Conservation (phyloP, 1,284 basidiomycete genomes). For the Bjerkandera adusta region DNA sequence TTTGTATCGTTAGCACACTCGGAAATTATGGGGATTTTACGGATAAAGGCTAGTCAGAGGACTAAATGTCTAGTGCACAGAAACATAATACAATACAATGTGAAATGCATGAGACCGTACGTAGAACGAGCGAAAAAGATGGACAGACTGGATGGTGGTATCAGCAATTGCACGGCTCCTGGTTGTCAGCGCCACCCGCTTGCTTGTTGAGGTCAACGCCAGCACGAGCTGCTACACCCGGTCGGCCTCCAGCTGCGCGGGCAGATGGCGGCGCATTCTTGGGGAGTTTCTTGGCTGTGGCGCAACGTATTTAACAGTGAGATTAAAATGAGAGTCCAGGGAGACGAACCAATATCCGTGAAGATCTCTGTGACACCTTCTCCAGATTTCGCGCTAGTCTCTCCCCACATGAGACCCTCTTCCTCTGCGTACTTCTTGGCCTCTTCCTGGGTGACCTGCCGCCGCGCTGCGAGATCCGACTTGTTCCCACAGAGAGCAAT, state of each 20-base stretch:
- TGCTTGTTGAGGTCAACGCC: conserved; percentile 79
- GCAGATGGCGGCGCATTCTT: conserved; percentile 67
- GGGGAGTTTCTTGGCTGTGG: conserved; percentile 77
- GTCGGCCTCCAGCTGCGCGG: conserved; percentile 48
- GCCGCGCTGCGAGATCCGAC: conserved; percentile 78
- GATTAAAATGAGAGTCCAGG: conserved; percentile 11
- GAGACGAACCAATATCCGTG: conserved; percentile 70
- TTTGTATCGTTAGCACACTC: background rate
- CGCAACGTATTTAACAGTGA: conserved; percentile 7
- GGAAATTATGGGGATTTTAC: background rate
- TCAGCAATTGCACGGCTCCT: conserved; percentile 78
- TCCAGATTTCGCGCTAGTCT: conserved; percentile 94
- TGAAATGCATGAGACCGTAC: conserved; percentile 4
- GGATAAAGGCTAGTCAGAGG: background rate
- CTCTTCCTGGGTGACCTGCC: conserved; percentile 81
- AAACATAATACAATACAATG: conserved; percentile 11
- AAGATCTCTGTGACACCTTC: conserved; percentile 90
- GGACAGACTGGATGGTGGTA: conserved; percentile 9
- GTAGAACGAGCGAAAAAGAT: background rate
- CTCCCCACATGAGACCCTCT: conserved; percentile 93
- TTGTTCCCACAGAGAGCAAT: conserved; percentile 98
- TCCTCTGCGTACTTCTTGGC: conserved; percentile 94
- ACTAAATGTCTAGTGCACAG: conserved; percentile 8
- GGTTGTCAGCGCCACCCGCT: conserved; percentile 42
- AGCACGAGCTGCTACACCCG: conserved; percentile 43